Evolutionary conservation across 148 eudicot genomes (phyloP).

Genomic region (Amaranthus palmeri): DNA sequence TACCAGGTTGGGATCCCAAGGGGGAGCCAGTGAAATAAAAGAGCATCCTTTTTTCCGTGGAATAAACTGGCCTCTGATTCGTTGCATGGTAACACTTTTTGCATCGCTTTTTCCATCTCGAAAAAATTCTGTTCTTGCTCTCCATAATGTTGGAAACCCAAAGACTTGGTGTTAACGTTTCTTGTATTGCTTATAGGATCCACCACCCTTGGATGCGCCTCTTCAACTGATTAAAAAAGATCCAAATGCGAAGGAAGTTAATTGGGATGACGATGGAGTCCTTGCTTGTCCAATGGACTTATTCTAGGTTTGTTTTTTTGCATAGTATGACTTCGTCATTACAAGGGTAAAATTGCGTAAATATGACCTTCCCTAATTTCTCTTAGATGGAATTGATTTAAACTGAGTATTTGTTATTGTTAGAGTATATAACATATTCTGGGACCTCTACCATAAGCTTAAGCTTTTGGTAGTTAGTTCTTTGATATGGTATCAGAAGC

Average conservation of each 20-base stretch:
- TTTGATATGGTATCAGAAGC: too few species aligned
- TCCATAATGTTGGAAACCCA: not conserved
- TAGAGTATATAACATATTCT: too few species aligned
- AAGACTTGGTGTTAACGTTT: conserved; percentile 5
- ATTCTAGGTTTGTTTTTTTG: conserved; percentile 42
- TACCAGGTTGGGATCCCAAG: conserved; percentile 73
- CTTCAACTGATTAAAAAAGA: conserved; percentile 62
- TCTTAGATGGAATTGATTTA: not conserved
- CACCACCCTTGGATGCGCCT: conserved; percentile 81
- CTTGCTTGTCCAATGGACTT: conserved; percentile 54
- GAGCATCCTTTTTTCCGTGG: conserved; percentile 77
- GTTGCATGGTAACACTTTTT: conserved; percentile 66
- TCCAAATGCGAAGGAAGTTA: conserved; percentile 44
- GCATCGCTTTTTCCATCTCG: not conserved
- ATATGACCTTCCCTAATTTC: not conserved
- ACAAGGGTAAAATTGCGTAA: not conserved
- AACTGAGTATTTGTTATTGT: too few species aligned
- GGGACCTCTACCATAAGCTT: too few species aligned
- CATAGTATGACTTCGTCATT: not conserved
- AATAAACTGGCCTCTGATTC: conserved; percentile 92
- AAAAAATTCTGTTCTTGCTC: not conserved
- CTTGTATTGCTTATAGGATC: conserved; percentile 41
- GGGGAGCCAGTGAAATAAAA: conserved; percentile 83
- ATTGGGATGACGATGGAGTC: conserved; percentile 83
- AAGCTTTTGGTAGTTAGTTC: too few species aligned